A percentile compares a stretch with the other conserved stretches of the same genome.
Evolutionary conservation across 257 asterid genomes (phyloP).

Genomic region (Knoxia roxburghii): DNA sequence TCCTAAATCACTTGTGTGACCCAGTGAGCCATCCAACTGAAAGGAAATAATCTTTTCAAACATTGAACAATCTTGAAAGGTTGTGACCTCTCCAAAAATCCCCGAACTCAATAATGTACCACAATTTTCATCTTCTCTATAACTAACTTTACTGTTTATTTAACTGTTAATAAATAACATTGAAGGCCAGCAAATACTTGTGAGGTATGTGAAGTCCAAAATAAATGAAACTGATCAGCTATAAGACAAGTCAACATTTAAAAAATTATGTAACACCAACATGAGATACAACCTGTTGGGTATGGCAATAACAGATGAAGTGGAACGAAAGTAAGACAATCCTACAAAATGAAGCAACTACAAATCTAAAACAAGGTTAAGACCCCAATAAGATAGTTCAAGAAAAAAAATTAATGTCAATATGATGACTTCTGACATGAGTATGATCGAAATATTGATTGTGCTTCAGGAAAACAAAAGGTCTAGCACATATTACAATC

Average conservation of each 20-base stretch:
- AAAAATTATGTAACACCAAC: neutral
- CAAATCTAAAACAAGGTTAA: neutral
- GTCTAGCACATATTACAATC: conserved; percentile 12
- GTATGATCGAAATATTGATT: conserved; percentile 8
- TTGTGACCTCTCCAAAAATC: neutral
- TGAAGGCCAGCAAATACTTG: neutral
- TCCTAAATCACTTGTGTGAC: neutral
- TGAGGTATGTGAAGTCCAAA: neutral
- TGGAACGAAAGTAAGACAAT: neutral
- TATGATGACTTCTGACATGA: neutral
- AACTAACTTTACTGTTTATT: neutral
- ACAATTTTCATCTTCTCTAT: neutral
- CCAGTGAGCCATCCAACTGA: neutral
- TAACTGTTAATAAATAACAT: neutral
- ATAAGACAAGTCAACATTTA: neutral
- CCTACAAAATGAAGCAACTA: neutral
- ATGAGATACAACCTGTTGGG: neutral
- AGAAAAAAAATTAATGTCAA: neutral
- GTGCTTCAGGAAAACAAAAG: conserved; percentile 13
- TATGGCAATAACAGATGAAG: neutral
- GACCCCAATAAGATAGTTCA: neutral
- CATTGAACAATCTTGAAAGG: neutral
- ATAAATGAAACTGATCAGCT: too few species aligned
- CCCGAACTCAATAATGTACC: neutral
- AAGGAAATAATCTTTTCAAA: neutral